Evolutionary conservation across 1,284 basidiomycete species (phyloP), one percentile per base, ranked within the genome.

Genomic region (Afroboletus lepidellus): DNA sequence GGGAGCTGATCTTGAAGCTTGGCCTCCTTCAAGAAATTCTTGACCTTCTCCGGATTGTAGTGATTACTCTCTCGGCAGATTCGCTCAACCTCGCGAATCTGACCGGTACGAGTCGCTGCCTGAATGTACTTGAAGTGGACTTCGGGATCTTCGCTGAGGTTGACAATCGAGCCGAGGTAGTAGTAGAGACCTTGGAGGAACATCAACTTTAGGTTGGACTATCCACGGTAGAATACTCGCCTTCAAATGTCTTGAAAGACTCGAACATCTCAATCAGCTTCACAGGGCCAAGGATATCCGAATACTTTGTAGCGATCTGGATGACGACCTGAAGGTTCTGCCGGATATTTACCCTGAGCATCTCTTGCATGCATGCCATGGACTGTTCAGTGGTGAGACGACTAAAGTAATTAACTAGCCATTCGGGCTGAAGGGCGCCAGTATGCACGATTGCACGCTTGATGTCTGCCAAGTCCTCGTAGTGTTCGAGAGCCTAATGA

Each of bases 41-140:
- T 99, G 80, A 99, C 97, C 76, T 99, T 99, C 77, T 99, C 97
- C 2, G 97, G 92, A 73, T 97, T 97, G 82, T 99, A 99, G 74
- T 79, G 81, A 75, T 99, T 98, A 71, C 91, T 94, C 77, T 99
- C 97, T 57, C 97, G 83, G 70, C 94, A 97, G 66, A 99, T 96
- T 54, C 97, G 92, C 76, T 99, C 97, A 56, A 99, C 97, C 71
- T 99, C 97, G 55, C 97, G 88, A 65, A 99, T 94, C 71, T 99
- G 97, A 41, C 96, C 96, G 20, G 97, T 99, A 39, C 97, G 88
- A 2, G 95, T 98, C 11, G 97, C 97, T 30, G 97, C 97, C 70
- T 99, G 97, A 66, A 99, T 98, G 76, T 99, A 99, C 80, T 99
- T 99, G 86, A 98, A 99, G 79, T 98, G 92, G 3, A 99, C 97